A percentile compares a stretch with the other conserved stretches of the same genome.
These are phyloP conservation scores for Biscogniauxia mediterranea DNA, from an alignment of 2,329 filamentous ascomycete species.

Conservation along the genomic window DNA sequence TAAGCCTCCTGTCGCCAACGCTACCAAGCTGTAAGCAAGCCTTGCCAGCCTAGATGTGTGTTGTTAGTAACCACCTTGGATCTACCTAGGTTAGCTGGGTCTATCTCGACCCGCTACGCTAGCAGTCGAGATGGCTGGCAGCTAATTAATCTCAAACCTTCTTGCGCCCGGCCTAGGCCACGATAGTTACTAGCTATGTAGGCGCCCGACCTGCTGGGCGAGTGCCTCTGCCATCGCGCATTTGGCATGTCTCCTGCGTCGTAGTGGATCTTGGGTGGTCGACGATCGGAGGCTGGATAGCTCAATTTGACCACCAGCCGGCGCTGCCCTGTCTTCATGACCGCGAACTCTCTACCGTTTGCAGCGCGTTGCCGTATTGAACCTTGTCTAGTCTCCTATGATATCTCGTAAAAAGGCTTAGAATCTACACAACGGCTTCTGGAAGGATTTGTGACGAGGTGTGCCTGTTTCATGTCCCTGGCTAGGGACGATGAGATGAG, in stretches of 20 bases:
- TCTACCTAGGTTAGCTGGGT: no score
- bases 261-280: not conserved
- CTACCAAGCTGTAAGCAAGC: not conserved
- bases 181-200: not conserved
- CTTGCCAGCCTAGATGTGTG: not conserved
- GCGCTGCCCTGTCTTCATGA: not conserved
- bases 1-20: not conserved
- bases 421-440: not conserved
- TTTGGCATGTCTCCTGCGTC: not conserved
- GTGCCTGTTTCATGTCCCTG: conserved; percentile 1
- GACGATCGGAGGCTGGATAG: not conserved
- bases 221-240: not conserved
- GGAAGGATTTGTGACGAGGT: conserved; percentile 1
- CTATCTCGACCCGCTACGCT: not conserved
- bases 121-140: not conserved
- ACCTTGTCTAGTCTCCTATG: not conserved
- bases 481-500: not conserved
- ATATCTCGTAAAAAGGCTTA: not conserved
- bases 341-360: not conserved
- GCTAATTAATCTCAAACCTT: not conserved
- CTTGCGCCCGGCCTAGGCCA: not conserved
- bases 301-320: not conserved
- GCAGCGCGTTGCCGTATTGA: not conserved
- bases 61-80: not conserved
- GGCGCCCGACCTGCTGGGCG: not conserved